phyloP scores from a whole-genome alignment of 345 rosid species.

The Salix brachista region DNA sequence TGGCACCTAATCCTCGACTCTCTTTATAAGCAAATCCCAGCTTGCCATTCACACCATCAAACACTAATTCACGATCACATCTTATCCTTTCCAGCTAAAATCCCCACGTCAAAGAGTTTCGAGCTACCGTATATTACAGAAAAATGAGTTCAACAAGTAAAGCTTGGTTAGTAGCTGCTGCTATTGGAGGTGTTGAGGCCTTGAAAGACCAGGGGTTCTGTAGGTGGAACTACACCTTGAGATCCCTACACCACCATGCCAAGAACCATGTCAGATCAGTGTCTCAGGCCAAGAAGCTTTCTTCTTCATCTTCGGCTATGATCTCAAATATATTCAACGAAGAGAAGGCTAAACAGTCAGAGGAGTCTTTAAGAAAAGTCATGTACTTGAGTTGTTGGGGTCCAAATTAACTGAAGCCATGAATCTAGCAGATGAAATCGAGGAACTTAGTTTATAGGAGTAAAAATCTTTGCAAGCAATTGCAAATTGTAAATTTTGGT shows the following conservation, averaged over 20 bases:
- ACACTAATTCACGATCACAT: neutral
- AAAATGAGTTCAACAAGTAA: constrained; percentile 31
- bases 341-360: neutral
- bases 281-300: constrained; percentile 30
- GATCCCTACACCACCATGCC: constrained; percentile 17
- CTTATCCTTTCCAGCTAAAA: neutral
- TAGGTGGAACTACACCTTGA: constrained; percentile 31
- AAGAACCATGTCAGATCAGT: constrained; percentile 18
- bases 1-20: neutral
- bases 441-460: no score
- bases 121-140: no score
- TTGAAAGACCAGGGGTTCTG: constrained; percentile 39
- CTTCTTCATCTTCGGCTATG: constrained; percentile 16
- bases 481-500: neutral
- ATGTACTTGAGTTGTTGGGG: constrained; percentile 20
- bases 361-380: constrained; percentile 2
- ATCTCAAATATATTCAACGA: constrained; percentile 3
- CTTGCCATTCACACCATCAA: neutral
- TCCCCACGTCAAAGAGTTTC: neutral
- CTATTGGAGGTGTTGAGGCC: constrained; percentile 35
- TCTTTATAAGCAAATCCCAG: neutral
- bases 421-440: no score
- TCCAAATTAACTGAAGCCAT: neutral
- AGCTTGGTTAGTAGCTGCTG: constrained; percentile 37
- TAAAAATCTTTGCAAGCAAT: no score